Evolutionary conservation across 1,139 yeast species (phyloP).

Genomic region (Oligophagozyma castellii): DNA sequence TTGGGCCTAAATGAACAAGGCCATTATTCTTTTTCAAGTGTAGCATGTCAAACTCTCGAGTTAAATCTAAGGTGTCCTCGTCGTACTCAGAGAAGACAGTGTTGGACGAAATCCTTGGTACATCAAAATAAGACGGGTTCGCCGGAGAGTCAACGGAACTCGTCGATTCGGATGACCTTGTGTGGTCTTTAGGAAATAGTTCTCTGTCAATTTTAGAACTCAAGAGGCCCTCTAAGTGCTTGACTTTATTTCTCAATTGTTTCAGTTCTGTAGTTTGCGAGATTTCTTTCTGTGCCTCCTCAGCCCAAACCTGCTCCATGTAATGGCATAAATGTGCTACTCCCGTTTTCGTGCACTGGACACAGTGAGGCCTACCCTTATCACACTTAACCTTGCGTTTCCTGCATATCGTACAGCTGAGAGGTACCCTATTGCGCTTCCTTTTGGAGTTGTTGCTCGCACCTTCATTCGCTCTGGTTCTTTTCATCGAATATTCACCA

Average conservation of each 20-base stretch:
- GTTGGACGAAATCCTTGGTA: neutral
- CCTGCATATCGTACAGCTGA: slow-evolving; percentile 35
- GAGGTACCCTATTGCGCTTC: slow-evolving; percentile 35
- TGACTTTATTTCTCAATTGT: slow-evolving; percentile 22
- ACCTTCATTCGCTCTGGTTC: no score
- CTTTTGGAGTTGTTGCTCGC: no score
- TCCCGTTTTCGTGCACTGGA: slow-evolving; percentile 60
- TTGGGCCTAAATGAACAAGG: slow-evolving; percentile 36
- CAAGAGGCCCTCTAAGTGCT: slow-evolving; percentile 19
- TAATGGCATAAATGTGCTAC: slow-evolving; percentile 62
- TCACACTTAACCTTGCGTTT: slow-evolving; percentile 46
- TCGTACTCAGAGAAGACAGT: slow-evolving; percentile 11
- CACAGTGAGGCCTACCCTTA: slow-evolving; percentile 45
- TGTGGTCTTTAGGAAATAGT: neutral
- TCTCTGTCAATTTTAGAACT: slow-evolving; percentile 7
- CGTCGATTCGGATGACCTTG: neutral
- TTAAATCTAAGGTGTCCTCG: slow-evolving; percentile 29
- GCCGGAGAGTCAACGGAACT: neutral
- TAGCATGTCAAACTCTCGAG: slow-evolving; percentile 35
- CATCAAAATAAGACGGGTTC: neutral
- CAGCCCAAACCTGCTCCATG: slow-evolving; percentile 44
- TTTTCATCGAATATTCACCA: no score
- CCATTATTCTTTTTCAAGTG: slow-evolving; percentile 34
- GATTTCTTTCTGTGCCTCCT: slow-evolving; percentile 37
- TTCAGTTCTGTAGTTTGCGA: slow-evolving; percentile 26